Base-by-base conservation (phyloP, 2,329 filamentous ascomycete genomes). In the Beauveria sp. region DNA sequence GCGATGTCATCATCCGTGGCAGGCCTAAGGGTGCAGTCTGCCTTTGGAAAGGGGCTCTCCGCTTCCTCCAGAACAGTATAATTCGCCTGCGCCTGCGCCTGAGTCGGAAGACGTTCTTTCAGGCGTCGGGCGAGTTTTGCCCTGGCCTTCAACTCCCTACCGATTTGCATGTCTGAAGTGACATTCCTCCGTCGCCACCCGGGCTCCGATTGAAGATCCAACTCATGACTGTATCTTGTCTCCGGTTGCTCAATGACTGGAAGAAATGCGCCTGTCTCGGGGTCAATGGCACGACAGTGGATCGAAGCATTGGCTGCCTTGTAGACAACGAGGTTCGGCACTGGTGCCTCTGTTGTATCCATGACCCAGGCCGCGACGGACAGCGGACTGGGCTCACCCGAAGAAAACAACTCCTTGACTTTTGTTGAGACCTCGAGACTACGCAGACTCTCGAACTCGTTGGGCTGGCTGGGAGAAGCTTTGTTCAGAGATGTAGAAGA, bases 11-110 rank as follows among this genome's bases (percentile, higher is more conserved):
- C 30, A 0, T 65, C 56, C 1, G 51, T 63, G 1, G 72, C 79
- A 0, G 79, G 80, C 0, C 80, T 77, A 22, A 83, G 62, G 47
- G 74, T 70, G 49, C 75, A 79, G 3, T 69, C 9, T 51, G 70
- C 63, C 60, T 62, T 67, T 14, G 71, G 72, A 67, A 68, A 73
- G 9, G 52, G 22, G 10, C 63, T 61, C 26, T 68, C 65, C 24
- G 66, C 58, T 18, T 57, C 34, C 12, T 58, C 49, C 7, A 59
- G 46, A 6, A 64, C 52, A 40, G 62, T 8, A 14, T 24, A 3
- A 24, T 30, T 34, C 5, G 12, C 20, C 14, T 55, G 58, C 5
- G 12, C 20, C 14, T 55, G 58, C 26, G 61, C 62, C 22, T 56
- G 45, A 34, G 30, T 2, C 45, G 51, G 18, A 26, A 54, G 26